A percentile compares a stretch with the other conserved stretches of the same genome.
Conservation (phyloP, 1,284 basidiomycete species). For the Coniophora puteana region DNA sequence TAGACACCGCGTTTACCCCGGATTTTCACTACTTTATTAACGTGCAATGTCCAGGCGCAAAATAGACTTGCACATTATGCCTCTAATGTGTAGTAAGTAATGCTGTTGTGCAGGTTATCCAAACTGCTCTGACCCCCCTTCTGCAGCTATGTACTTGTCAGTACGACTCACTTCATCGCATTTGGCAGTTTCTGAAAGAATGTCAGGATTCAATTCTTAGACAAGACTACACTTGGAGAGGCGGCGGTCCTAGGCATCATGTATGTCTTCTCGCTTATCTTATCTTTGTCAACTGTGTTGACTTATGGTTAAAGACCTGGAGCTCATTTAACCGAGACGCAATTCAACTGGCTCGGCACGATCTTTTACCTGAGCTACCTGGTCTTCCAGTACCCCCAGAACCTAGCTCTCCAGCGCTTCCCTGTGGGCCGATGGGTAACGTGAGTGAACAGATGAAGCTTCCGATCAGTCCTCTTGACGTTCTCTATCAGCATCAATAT, state of each 20-base stretch:
- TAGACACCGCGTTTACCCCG: slow-evolving; percentile 3
- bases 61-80: slow-evolving; percentile 70
- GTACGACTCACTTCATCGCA: slow-evolving; percentile 30
- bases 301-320: slow-evolving; percentile 13
- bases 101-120: neutral
- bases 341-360: slow-evolving; percentile 71
- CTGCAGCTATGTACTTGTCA: slow-evolving; percentile 52
- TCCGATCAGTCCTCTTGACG: neutral
- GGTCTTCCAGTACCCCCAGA: slow-evolving; percentile 66
- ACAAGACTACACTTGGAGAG: slow-evolving; percentile 75
- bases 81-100: slow-evolving; percentile 73
- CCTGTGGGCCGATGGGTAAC: slow-evolving; percentile 76
- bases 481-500: slow-evolving; percentile 42
- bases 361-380: slow-evolving; percentile 71
- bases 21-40: neutral
- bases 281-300: slow-evolving; percentile 21
- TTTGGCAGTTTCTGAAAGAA: slow-evolving; percentile 4
- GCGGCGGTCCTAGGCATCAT: slow-evolving; percentile 68
- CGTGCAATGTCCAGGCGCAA: slow-evolving; percentile 45
- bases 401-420: slow-evolving; percentile 71
- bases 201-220: slow-evolving; percentile 56
- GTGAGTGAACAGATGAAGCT: slow-evolving; percentile 13
- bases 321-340: slow-evolving; percentile 40
- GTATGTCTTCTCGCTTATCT: slow-evolving; percentile 34
- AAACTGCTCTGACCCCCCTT: neutral